Evolutionary conservation across 2,329 filamentous ascomycete species (phyloP), one percentile per base, ranked within the genome.

Genomic region (Hypocrella siamensis): DNA sequence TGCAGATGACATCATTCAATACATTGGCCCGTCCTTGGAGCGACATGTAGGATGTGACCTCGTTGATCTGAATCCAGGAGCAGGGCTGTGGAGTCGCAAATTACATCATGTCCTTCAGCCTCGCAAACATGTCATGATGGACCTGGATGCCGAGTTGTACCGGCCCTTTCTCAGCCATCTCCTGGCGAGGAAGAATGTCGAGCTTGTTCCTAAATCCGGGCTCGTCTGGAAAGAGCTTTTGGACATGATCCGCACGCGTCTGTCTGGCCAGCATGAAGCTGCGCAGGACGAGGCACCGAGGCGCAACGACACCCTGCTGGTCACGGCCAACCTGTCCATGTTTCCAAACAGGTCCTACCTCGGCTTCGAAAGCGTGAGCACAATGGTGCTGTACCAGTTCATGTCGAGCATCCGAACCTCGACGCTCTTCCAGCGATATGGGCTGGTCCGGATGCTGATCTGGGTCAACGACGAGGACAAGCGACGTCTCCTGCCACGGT

Each of bases 21-120:
- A 81, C 37, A 57, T 92, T n/a, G 71, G 68, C 3, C 66, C 69
- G 1, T 74, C 73, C 3, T 65, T 96, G 14, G 58, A 71, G 21
- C 68, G 72, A 28, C 77, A 90, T 51, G 59, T 63, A 31, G 81
- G 82, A 33, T 85, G 86, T 54, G 85, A 93, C 45, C 67, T 96
- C 28, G 61, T 98, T 44, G 88, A 96, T 48, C 60, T 93, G 34
- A 83, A 86, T 50, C 88, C 88, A 0, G 85, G 85, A 11, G 59
- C 60, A 1, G 83, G 85, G 7, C 33, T 93, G 3, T 90, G 79
- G 72, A 93, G 86, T 21, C 61, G 62, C 18, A 81, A 78, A 44
- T 60, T 96, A 1, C 75, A 93, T 48, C 64, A 82, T 0, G 58
- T 68, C 28, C 61, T 98, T 6, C 58, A 83, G 44, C 88, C 88